Conservation (phyloP, 2,329 filamentous ascomycete species). For the Paracamarosporium sp. region DNA sequence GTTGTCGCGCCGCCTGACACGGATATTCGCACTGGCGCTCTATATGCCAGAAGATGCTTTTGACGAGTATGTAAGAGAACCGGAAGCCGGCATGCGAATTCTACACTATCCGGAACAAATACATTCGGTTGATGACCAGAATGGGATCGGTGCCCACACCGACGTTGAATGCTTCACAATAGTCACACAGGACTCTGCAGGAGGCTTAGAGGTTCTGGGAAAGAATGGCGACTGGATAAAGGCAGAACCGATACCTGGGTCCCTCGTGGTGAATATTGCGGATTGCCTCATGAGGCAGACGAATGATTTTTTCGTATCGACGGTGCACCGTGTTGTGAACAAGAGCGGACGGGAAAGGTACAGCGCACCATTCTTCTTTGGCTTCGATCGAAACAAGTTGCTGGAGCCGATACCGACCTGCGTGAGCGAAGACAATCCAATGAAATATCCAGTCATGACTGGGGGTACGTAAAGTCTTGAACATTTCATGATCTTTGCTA, state of each 20-base stretch:
- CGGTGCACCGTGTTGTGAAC: too few species aligned
- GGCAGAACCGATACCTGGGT: slow-evolving; percentile 35
- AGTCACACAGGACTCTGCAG: slow-evolving; percentile 10
- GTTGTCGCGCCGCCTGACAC: slow-evolving; percentile 59
- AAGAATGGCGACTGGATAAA: slow-evolving; percentile 44
- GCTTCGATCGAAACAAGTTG: too few species aligned
- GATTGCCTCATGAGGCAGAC: too few species aligned
- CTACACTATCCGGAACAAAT: slow-evolving; percentile 29
- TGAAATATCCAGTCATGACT: too few species aligned
- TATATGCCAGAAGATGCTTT: slow-evolving; percentile 63
- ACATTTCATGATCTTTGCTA: too few species aligned
- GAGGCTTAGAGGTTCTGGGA: slow-evolving; percentile 43
- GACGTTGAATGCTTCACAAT: slow-evolving; percentile 21
- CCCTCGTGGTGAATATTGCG: too few species aligned
- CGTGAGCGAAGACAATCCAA: too few species aligned
- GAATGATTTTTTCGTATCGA: too few species aligned
- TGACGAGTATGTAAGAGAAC: slow-evolving; percentile 60
- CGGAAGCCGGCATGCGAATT: slow-evolving; percentile 44
- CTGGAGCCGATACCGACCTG: too few species aligned
- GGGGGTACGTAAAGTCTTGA: too few species aligned
- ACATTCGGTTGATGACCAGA: neutral
- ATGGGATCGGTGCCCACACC: slow-evolving; percentile 12
- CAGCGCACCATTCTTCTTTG: too few species aligned
- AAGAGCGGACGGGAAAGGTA: too few species aligned
- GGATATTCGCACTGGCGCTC: slow-evolving; percentile 62